A percentile compares a stretch with the other conserved stretches of the same genome.
phyloP scores from a whole-genome alignment of 2,329 filamentous ascomycete species.

The Aquanectria penicillioides region DNA sequence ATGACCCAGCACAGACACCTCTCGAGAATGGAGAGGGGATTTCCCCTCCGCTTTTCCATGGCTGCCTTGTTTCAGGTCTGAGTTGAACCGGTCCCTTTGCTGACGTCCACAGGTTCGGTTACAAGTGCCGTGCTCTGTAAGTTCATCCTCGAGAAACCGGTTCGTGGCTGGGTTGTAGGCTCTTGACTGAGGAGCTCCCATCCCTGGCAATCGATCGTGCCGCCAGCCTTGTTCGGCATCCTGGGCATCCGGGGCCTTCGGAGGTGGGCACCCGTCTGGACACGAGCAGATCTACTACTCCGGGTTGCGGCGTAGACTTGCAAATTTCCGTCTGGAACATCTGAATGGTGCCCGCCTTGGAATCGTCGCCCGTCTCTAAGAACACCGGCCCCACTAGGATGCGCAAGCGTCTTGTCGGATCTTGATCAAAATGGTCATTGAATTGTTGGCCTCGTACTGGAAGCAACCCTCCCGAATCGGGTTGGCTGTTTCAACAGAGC shows the following conservation, averaged over 20 bases:
- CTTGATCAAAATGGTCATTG: constrained; percentile 38
- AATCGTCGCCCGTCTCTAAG: constrained; percentile 25
- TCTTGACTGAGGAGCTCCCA: constrained; percentile 27
- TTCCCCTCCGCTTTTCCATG: constrained; percentile 23
- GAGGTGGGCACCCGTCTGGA: constrained; percentile 31
- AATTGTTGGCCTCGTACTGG: constrained; percentile 29
- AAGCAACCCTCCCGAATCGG: constrained; percentile 25
- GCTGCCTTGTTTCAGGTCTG: constrained; percentile 39
- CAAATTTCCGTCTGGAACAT: constrained; percentile 36
- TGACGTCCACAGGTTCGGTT: constrained; percentile 20
- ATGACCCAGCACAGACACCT: constrained; percentile 26
- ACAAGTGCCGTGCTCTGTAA: constrained; percentile 21
- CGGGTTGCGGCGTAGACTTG: constrained; percentile 26
- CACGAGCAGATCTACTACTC: constrained; percentile 39
- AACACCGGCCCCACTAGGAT: constrained; percentile 32
- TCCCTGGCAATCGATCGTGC: constrained; percentile 28
- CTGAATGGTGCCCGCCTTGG: constrained; percentile 43
- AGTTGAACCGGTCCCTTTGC: constrained; percentile 23
- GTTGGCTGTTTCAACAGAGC: constrained; percentile 30
- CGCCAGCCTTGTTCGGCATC: constrained; percentile 31
- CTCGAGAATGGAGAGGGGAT: constrained; percentile 11
- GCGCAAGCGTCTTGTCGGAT: constrained; percentile 41
- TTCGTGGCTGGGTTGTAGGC: constrained; percentile 30
- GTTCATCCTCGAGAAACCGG: constrained; percentile 29
- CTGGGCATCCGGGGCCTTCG: constrained; percentile 23